Conservation (phyloP, 768 basidiomycete genomes). For the Suillus hirtellus region DNA sequence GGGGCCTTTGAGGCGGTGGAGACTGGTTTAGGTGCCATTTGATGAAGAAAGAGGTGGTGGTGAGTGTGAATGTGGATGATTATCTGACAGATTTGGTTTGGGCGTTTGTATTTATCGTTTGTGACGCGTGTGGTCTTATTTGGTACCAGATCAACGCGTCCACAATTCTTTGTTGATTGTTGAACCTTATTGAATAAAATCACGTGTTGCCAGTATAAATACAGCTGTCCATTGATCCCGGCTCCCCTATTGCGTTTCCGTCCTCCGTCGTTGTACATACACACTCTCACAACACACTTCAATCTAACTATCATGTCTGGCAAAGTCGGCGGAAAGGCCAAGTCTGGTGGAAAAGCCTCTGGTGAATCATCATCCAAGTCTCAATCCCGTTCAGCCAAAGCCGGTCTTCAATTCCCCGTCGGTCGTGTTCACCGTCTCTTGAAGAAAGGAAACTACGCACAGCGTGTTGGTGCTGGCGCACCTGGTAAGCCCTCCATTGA, state of each 20-base stretch:
- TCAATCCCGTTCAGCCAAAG: conserved; percentile 41
- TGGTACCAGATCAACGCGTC: conserved; percentile 34
- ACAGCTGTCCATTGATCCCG: conserved; percentile 6
- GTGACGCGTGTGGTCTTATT: conserved; percentile 41
- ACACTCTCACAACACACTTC: background rate
- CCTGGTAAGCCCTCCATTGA: conserved; percentile 32
- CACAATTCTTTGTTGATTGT: conserved; percentile 35
- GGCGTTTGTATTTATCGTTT: conserved; percentile 21
- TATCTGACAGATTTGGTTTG: background rate
- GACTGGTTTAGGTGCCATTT: conserved; percentile 71
- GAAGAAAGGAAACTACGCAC: conserved; percentile 60
- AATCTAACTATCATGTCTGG: conserved; percentile 34
- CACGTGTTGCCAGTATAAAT: conserved; percentile 31
- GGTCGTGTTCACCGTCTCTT: conserved; percentile 62
- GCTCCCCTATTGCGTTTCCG: conserved; percentile 16
- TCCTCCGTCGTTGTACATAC: background rate
- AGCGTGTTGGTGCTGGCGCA: conserved; percentile 57
- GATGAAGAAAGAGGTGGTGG: background rate
- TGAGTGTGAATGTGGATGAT: background rate
- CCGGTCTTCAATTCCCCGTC: conserved; percentile 50
- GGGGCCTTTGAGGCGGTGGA: conserved; percentile 80
- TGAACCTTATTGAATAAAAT: conserved; percentile 34
- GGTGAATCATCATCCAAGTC: conserved; percentile 36
- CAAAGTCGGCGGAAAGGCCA: conserved; percentile 54
- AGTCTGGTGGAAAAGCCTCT: conserved; percentile 65